phyloP scores from a whole-genome alignment of 2,329 filamentous ascomycete genomes.

The Verticillium nubilum region DNA sequence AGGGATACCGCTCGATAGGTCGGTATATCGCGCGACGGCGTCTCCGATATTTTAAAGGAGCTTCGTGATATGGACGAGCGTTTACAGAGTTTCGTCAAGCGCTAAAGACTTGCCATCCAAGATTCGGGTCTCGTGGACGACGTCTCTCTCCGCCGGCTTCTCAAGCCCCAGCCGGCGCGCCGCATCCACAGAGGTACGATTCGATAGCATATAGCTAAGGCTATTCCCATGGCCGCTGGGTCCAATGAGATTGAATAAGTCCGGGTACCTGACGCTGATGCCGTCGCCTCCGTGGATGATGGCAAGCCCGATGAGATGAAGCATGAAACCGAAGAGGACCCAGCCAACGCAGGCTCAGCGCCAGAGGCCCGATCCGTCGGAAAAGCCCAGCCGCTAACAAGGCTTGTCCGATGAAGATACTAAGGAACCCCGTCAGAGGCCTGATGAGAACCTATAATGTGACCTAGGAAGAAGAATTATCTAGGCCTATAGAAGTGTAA shows the following conservation, averaged over 20 bases:
- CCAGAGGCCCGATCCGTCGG: too few relatives aligned
- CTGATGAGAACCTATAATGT: too few relatives aligned
- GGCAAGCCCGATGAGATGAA: conserved; percentile 9
- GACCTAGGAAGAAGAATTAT: too few relatives aligned
- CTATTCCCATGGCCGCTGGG: conserved; percentile 1
- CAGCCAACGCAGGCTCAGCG: too few relatives aligned
- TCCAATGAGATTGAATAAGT: conserved; percentile 11
- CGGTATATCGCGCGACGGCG: background rate
- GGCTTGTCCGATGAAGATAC: too few relatives aligned
- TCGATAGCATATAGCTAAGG: conserved; percentile 7
- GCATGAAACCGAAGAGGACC: conserved; percentile 15
- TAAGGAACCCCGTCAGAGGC: too few relatives aligned
- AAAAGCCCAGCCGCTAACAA: too few relatives aligned
- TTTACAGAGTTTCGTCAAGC: conserved; percentile 36
- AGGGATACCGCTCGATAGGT: background rate
- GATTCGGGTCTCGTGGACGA: conserved; percentile 25
- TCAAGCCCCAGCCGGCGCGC: background rate
- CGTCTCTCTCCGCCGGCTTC: background rate
- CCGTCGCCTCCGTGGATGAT: conserved; percentile 16
- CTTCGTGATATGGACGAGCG: conserved; percentile 43
- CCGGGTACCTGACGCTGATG: conserved; percentile 15
- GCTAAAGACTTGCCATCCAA: conserved; percentile 41
- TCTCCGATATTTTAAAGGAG: conserved; percentile 29
- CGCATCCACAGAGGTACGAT: background rate
- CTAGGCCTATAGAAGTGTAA: too few relatives aligned